Evolutionary conservation across 345 rosid genomes (phyloP).

Genomic region (Trapa bicornis): DNA sequence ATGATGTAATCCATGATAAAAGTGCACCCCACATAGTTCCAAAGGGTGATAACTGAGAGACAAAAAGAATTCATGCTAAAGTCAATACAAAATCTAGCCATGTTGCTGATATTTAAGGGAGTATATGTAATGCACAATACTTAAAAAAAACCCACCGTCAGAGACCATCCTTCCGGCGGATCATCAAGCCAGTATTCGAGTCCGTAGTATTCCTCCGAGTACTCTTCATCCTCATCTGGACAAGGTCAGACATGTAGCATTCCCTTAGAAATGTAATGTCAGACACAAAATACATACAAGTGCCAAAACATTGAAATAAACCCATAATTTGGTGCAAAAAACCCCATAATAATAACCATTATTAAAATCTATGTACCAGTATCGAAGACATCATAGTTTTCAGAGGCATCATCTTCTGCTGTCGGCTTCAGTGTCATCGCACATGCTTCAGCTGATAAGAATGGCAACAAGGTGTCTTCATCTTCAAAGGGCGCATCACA

Average conservation of each 20-base stretch:
- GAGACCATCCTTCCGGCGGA: slow-evolving; percentile 69
- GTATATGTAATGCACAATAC: neutral
- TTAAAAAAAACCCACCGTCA: slow-evolving; percentile 40
- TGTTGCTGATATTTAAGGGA: neutral
- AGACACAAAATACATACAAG: slow-evolving; percentile 1
- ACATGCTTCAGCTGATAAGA: slow-evolving; percentile 71
- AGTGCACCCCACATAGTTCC: slow-evolving; percentile 79
- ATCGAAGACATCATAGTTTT: slow-evolving; percentile 35
- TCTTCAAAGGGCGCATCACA: slow-evolving; percentile 11
- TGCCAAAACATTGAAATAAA: slow-evolving; percentile 1
- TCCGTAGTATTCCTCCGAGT: neutral
- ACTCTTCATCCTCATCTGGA: too few relatives aligned
- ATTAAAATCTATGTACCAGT: slow-evolving; percentile 35
- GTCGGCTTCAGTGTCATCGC: slow-evolving; percentile 64
- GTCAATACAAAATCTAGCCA: neutral
- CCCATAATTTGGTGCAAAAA: neutral
- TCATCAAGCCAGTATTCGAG: slow-evolving; percentile 36
- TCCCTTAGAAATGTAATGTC: neutral
- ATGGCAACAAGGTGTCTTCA: slow-evolving; percentile 23
- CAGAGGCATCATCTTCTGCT: slow-evolving; percentile 59
- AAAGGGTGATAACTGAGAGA: slow-evolving; percentile 61
- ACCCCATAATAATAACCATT: neutral
- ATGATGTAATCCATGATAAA: slow-evolving; percentile 81
- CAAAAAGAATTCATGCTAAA: neutral
- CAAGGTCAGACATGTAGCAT: neutral